Evolutionary conservation across 371 early-diverging fungal genomes (phyloP), one percentile per base, ranked within the genome.

Genomic region (Circinella minor): DNA sequence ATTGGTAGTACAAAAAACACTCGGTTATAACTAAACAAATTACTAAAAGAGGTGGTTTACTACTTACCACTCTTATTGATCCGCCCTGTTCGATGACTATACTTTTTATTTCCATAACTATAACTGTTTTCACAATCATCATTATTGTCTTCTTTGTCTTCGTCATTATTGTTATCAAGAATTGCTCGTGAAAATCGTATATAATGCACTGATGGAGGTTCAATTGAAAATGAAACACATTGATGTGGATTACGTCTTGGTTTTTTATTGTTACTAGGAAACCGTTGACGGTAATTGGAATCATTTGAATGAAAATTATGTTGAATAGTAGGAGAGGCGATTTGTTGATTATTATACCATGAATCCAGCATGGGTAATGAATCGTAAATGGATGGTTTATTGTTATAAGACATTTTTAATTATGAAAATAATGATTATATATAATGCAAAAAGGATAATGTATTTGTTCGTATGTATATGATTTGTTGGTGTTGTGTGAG

Each of bases 361-460:
- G 74, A 49, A 48, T 69, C 70, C n/a, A 73, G 65, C 20, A 59
- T 63, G 38, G 74, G 74, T 10, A 73, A 36, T 13, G 55, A 54
- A 34, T 73, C 74, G 39, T 69, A 73, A 11, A 73, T 39, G 0
- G 70, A 73, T 20, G 62, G 27, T 20, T 62, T 15, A 37, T 51
- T 17, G 27, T 61, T 67, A 39, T 62, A 61, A 37, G 20, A 34
- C 27, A 55, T 60, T 14, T 51, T 14, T 51, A 27, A 27, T 27
- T 27, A 27, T 27, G 0, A 1, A 27, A 27, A 27, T 27, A 27
- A 27, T 43, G 43, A 43, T 43, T 43, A 9, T 43, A 9, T 43
- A 43, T 43, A 6, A 3, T 43, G 6, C 11, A 43, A 43, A 43
- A 43, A 9, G 3, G 43, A 27, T 27, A 27, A 47, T 47, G 47